Evolutionary conservation across 208 protist species (phyloP), one percentile per base, ranked within the genome.

Genomic region (Wallacemonas rigidus): DNA sequence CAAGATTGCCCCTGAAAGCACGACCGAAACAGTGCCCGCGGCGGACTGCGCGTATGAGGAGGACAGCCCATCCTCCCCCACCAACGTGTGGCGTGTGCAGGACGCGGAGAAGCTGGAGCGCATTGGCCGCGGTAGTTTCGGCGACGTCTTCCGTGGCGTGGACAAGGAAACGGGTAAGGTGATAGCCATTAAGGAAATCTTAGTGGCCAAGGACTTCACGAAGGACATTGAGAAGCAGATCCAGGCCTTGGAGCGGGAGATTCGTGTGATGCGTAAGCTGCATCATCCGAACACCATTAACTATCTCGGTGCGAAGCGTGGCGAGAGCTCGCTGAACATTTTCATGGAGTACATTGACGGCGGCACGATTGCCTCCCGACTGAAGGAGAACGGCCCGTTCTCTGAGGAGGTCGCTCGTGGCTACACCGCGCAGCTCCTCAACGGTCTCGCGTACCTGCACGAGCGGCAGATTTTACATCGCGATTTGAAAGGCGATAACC

Each of bases 401-500:
- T 68, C 72, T 35, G 93, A 97, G 65, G 80, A 90, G 60, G 71
- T 82, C 50, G 79, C 88, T 14, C 77, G 82, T 44, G 45, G 80
- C 60, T 97, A 95, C 78, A 95, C 91, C 3, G 60, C 61, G 12
- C 95, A 98, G 82, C 74, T 98, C 41, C 80, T 97, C 26, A 68
- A 80, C 40, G 95, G 93, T 36, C 74, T 98, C 3, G 80, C 90
- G 56, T 98, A 98, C 72, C 80, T 97, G n/a, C 95, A 98, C 72
- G 71, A 56, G 26, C 72, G 82, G 15, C 73, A 83, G 51, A 95
- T 98, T 71, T 73, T 97, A 17, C 96, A 98, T 65, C 83, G 95
- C 36, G 96, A 98, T 67, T 64, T 98, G 44, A 98, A 98, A 48
- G 90, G 91, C 36, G 94, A 98, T 72, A 98, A 98, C 63, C 72